Percentiles rank a stretch among this genome's conserved stretches.
Evolutionary conservation across 2,329 filamentous ascomycete species (phyloP).

Genomic region (Rutstroemia sp.): DNA sequence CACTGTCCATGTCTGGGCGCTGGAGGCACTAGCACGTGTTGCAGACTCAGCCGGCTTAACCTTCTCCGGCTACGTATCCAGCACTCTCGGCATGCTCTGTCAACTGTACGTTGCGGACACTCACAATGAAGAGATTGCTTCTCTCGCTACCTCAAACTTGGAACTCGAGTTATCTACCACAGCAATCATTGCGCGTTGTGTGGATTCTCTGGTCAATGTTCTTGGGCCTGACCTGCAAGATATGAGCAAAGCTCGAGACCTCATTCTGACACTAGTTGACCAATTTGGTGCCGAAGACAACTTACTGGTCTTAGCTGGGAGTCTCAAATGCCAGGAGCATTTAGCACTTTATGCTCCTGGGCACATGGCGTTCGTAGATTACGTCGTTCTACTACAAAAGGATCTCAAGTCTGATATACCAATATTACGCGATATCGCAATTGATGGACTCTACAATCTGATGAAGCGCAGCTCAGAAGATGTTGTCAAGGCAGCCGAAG

Average conservation of each 20-base stretch:
- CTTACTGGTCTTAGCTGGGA: constrained; percentile 63
- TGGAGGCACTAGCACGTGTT: constrained; percentile 79
- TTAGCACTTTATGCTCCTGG: constrained; percentile 85
- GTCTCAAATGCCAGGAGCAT: constrained; percentile 80
- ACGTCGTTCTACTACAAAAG: constrained; percentile 74
- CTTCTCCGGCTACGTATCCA: constrained; percentile 84
- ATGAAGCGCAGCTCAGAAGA: constrained; percentile 89
- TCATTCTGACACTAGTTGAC: constrained; percentile 79
- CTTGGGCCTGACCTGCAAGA: constrained; percentile 93
- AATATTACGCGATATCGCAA: constrained; percentile 68
- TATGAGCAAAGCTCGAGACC: constrained; percentile 79
- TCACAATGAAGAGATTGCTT: constrained; percentile 77
- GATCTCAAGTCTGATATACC: constrained; percentile 64
- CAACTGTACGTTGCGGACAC: constrained; percentile 89
- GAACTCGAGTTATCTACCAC: constrained; percentile 79
- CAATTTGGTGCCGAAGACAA: constrained; percentile 76
- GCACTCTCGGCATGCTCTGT: constrained; percentile 86
- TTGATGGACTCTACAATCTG: constrained; percentile 85
- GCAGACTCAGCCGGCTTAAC: constrained; percentile 88
- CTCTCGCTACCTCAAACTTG: constrained; percentile 79
- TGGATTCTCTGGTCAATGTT: constrained; percentile 95
- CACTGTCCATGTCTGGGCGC: constrained; percentile 90
- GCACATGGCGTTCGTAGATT: constrained; percentile 74
- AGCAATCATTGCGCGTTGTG: constrained; percentile 75
- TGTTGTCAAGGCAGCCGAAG: constrained; percentile 67